These are phyloP conservation scores for Groenewaldozyma tartarivorans DNA, from an alignment of 805 yeast genomes.

Conservation along the genomic window DNA sequence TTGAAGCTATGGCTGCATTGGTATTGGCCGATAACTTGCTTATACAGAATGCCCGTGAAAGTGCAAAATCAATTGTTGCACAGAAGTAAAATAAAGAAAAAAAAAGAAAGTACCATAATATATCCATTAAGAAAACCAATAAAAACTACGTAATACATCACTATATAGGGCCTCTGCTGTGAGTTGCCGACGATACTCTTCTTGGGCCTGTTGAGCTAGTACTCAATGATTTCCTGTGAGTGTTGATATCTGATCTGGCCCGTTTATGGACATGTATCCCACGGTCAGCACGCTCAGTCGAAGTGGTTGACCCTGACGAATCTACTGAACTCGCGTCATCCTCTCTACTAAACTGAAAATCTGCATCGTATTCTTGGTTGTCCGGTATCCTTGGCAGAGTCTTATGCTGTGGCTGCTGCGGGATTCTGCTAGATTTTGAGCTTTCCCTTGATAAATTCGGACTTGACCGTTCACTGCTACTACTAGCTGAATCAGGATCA, in stretches of 20 bases:
- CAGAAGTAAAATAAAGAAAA: too few species aligned
- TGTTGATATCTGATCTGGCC: background rate
- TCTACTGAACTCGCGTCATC: background rate
- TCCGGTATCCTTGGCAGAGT: background rate
- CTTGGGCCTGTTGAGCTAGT: background rate
- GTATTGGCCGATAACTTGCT: slow-evolving; percentile 79
- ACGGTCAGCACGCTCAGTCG: background rate
- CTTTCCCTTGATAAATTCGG: background rate
- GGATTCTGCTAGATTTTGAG: background rate
- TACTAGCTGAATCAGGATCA: slow-evolving; percentile 24
- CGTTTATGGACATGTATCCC: background rate
- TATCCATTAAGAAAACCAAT: too few species aligned
- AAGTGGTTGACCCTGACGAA: background rate
- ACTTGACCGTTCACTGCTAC: background rate
- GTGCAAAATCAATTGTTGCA: slow-evolving; percentile 23
- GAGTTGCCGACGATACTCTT: background rate
- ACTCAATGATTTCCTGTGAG: background rate
- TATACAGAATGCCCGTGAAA: slow-evolving; percentile 79
- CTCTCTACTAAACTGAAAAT: background rate
- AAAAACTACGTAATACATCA: too few species aligned
- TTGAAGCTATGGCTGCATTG: slow-evolving; percentile 96
- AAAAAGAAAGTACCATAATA: too few species aligned
- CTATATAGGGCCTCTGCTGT: too few species aligned
- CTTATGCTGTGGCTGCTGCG: background rate
- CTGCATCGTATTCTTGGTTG: background rate